Evolutionary conservation across 148 eudicot genomes (phyloP).

Genomic region (Drosera capensis): DNA sequence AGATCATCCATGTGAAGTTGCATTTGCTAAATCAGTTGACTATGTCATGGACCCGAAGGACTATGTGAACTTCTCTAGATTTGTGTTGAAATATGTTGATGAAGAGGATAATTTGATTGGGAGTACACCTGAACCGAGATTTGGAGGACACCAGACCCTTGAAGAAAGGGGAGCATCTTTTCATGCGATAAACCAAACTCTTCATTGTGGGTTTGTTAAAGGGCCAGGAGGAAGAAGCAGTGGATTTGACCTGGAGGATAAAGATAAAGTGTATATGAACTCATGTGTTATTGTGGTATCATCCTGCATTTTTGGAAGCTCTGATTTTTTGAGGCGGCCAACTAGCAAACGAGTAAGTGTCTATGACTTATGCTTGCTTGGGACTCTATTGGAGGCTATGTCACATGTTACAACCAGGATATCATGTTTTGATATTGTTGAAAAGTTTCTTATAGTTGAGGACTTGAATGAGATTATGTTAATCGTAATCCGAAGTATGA

Average conservation of each 20-base stretch:
- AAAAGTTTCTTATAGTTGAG: no score
- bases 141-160: constrained; percentile 87
- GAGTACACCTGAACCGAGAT: constrained; percentile 34
- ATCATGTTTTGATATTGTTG: background rate
- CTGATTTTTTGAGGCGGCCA: constrained; percentile 88
- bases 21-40: constrained; percentile 44
- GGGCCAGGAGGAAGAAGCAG: constrained; percentile 54
- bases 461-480: no score
- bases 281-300: constrained; percentile 68
- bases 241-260: constrained; percentile 67
- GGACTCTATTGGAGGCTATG: background rate
- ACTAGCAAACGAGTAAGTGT: constrained; percentile 62
- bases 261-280: constrained; percentile 55
- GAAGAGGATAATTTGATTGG: constrained; percentile 28
- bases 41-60: constrained; percentile 56
- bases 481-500: no score
- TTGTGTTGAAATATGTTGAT: constrained; percentile 35
- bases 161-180: constrained; percentile 70
- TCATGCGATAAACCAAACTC: constrained; percentile 47
- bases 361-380: constrained; percentile 7
- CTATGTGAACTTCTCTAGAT: constrained; percentile 36
- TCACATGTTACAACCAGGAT: background rate
- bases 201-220: constrained; percentile 89
- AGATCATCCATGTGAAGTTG: constrained; percentile 73
- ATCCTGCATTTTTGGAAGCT: constrained; percentile 95